Base-by-base conservation (phyloP, 768 basidiomycete genomes). In the Psilocybe cubensis region DNA sequence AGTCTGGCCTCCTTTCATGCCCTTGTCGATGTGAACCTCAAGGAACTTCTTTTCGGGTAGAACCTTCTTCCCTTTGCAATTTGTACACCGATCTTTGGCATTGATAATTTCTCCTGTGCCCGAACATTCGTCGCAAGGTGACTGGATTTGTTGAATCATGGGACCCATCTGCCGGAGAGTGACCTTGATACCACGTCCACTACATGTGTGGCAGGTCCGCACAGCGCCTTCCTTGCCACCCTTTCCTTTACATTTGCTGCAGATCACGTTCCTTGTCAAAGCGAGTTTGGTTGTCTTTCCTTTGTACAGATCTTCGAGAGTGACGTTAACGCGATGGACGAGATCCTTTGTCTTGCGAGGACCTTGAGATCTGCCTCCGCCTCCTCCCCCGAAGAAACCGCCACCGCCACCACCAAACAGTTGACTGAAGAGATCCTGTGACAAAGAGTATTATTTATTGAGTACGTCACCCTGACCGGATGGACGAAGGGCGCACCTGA, bases 91-190 rank as follows among this genome's bases (percentile, higher is more conserved):
- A 79, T 98, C 94, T 73, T 95, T 98, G 55, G 77, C 69, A 72
- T 94, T 95, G 80, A 99, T 97, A 65, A 95, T 81, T 74, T 99
- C 96, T 63, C 97, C 97, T n/a, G 87, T 84, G 14, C 93, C 97
- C 49, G 81, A 84, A 73, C 97, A 99, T 14, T 98, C 97, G 70
- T 89, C 87, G 78, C 97, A 99, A 43, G 87, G 82, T 52, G 94
- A 92, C 72, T 98, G 97, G 64, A 98, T 92, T 76, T 99, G 96
- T 75, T 99, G 97, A 66, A 99, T 93, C 97, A 99, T 99, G 4
- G 97, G 97, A 24, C 97, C 97, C 86, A 99, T 92, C 73, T 98
- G 97, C 59, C 97, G 91, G 59, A 98, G 77, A 50, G 90, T 93
- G 68, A 98, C 74, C 71, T 88, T 92, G 79, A 96, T 76, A 66